Conservation (phyloP, 768 basidiomycete genomes). For the Podaxis carcinomalis region DNA sequence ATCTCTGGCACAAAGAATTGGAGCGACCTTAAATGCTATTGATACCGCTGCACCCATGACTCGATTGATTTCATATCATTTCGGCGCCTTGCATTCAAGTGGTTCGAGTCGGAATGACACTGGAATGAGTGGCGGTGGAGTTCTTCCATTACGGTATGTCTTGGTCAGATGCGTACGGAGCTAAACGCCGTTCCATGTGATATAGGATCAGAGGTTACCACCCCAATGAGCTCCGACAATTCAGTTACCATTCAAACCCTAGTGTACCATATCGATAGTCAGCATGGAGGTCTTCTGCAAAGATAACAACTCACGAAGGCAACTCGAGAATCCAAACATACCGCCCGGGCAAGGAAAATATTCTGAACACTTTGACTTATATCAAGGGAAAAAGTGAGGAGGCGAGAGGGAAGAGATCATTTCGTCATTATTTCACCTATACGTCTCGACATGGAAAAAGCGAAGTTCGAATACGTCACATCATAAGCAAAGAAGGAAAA, state of each 20-base stretch:
- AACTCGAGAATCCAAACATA: too few species aligned
- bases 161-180: too few species aligned
- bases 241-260: neutral
- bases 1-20: neutral
- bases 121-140: too few species aligned
- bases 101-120: neutral
- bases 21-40: neutral
- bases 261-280: too few species aligned
- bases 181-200: too few species aligned
- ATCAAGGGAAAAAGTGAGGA: neutral
- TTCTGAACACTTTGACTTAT: neutral
- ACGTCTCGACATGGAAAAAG: neutral
- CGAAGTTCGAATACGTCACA: neutral
- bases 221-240: too few species aligned
- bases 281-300: too few species aligned
- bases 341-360: neutral
- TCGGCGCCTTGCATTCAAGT: neutral
- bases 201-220: too few species aligned
- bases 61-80: neutral
- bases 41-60: neutral
- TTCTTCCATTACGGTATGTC: too few species aligned
- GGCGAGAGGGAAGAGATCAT: conserved; percentile 2
- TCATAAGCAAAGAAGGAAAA: neutral
- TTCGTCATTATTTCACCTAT: conserved; percentile 3
- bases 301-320: too few species aligned